Evolutionary conservation across 1,139 yeast genomes (phyloP), one percentile per base, ranked within the genome.

Genomic region (Debaryomyces robertsiae): DNA sequence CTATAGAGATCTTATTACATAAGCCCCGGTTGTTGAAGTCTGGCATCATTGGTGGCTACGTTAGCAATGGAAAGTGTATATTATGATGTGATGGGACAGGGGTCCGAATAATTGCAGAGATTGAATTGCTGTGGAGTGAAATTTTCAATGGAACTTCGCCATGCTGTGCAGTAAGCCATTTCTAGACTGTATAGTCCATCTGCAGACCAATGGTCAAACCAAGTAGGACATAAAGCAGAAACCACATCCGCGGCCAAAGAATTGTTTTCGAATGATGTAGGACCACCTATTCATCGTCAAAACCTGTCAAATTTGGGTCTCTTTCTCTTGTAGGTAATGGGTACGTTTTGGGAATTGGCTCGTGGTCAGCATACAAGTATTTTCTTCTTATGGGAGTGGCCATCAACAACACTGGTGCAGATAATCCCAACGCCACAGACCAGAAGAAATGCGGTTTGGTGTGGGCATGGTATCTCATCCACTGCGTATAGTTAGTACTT

Each of bases 381-480:
- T 77, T 81, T 62, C 84, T 77, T 74, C 95, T 81, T 42, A 85
- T 58, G 36, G 93, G 93, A 39, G 91, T 75, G 39, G 77, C 75
- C 37, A 74, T 68, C 51, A 84, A 63, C 44, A 84, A 72, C 13
- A 79, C 64, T 11, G 94, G 94, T 7, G 87, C 90, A 34, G 83
- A 61, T 37, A 80, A 62, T 9, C 91, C 95, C 53, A 86, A 70
- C 30, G 74, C 72, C 19, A 81, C 75, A n/a, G 93, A 74, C 60
- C 75, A 82, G 63, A 85, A 84, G 52, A 85, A 73, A 61, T 85
- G 90, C 40, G 95, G 95, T 60, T 81, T 81, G 51, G 81, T 81
- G 67, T 85, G 88, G 30, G 93, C 86, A 53, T 83, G 84, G 65
- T 81, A 85, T 62, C 91, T 84, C 47, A 82, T 65, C 85, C 89